A percentile compares a stretch with the other conserved stretches of the same genome.
Evolutionary conservation across 2,329 filamentous ascomycete species (phyloP).

Genomic region (Rhynchosporium graminicola): DNA sequence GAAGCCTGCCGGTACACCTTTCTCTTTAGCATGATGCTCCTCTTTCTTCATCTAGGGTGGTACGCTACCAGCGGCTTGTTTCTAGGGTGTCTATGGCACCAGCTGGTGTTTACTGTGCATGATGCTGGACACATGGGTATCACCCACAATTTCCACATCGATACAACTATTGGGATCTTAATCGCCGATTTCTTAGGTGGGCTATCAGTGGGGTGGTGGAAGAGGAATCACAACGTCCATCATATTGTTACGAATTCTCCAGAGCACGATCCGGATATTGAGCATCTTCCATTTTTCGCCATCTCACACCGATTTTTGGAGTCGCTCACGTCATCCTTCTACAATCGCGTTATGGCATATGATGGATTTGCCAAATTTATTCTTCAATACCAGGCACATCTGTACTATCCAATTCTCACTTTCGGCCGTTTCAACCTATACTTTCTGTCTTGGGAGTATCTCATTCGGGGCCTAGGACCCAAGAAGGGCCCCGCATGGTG

Average conservation of each 20-base stretch:
- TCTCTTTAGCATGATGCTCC: conserved; percentile 63
- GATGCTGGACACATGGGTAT: conserved; percentile 98
- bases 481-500: conserved; percentile 77
- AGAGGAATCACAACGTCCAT: conserved; percentile 92
- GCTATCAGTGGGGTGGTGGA: conserved; percentile 95
- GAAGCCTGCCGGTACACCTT: conserved; percentile 73
- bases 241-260: conserved; percentile 95
- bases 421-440: conserved; percentile 90
- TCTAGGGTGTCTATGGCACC: conserved; percentile 88
- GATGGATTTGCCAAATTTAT: conserved; percentile 72
- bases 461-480: conserved; percentile 69
- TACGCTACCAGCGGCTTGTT: conserved; percentile 71
- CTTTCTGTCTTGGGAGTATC: conserved; percentile 75
- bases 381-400: conserved; percentile 74
- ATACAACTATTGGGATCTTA: conserved; percentile 84
- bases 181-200: conserved; percentile 90
- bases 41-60: conserved; percentile 63
- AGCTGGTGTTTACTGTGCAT: conserved; percentile 89
- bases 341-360: conserved; percentile 77
- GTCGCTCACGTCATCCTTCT: conserved; percentile 76
- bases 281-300: conserved; percentile 87
- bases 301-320: conserved; percentile 79
- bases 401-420: conserved; percentile 79
- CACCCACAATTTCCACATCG: conserved; percentile 82
- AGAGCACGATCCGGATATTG: conserved; percentile 94